A percentile compares a stretch with the other conserved stretches of the same genome.
Conservation (phyloP, 2,329 filamentous ascomycete species). For the Fusarium avenaceum region DNA sequence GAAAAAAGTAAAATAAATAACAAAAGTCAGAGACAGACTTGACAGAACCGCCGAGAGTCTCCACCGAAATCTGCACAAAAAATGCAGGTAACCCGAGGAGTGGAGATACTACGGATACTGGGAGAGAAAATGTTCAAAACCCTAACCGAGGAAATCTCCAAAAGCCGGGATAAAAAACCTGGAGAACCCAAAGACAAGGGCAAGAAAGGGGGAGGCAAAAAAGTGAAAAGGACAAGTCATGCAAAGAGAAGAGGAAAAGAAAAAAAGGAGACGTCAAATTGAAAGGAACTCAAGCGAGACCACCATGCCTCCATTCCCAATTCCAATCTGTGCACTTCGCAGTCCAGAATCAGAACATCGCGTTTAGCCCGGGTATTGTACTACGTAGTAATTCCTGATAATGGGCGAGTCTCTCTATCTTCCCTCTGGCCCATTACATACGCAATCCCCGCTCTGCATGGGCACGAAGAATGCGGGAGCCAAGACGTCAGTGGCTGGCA, state of each 20-base stretch:
- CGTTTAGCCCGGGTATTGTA: slow-evolving; percentile 8
- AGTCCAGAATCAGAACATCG: slow-evolving; percentile 9
- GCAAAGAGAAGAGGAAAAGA: background rate
- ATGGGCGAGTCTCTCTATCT: background rate
- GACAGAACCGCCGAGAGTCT: slow-evolving; percentile 8
- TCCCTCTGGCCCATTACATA: background rate
- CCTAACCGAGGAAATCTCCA: slow-evolving; percentile 33
- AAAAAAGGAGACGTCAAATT: background rate
- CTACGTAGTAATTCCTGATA: slow-evolving; percentile 1
- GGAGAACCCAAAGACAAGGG: slow-evolving; percentile 16
- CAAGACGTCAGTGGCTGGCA: slow-evolving; percentile 41
- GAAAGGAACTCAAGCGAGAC: background rate
- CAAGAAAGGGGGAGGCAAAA: slow-evolving; percentile 34
- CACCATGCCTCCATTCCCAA: slow-evolving; percentile 27
- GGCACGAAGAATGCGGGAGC: slow-evolving; percentile 14
- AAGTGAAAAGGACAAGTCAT: background rate
- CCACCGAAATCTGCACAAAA: slow-evolving; percentile 24
- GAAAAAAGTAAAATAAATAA: background rate
- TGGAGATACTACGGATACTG: slow-evolving; percentile 21
- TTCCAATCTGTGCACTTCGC: slow-evolving; percentile 7
- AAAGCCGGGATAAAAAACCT: slow-evolving; percentile 31
- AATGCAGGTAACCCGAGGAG: slow-evolving; percentile 35
- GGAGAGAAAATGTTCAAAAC: slow-evolving; percentile 9
- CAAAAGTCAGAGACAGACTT: background rate
- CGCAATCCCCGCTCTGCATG: slow-evolving; percentile 13